Evolutionary conservation across 2,329 filamentous ascomycete genomes (phyloP).

Genomic region (Amesomyces nigricolor): DNA sequence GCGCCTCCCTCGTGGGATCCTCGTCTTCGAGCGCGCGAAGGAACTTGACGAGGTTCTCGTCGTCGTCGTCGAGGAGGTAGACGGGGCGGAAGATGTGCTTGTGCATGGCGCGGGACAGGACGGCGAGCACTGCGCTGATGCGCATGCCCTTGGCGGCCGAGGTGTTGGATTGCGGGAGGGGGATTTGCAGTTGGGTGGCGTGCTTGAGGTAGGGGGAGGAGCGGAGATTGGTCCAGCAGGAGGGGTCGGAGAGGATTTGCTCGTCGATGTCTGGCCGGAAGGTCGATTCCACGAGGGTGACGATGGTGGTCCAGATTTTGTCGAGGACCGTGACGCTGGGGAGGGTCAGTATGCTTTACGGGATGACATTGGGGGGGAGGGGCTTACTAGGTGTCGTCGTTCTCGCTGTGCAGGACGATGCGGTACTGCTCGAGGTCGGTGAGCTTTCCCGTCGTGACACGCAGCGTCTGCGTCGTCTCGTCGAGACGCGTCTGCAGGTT

Average conservation of each 20-base stretch:
- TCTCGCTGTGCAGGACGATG: conserved; percentile 26
- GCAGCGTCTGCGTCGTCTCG: conserved; percentile 24
- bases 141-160: conserved; percentile 35
- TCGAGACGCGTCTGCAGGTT: conserved; percentile 25
- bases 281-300: conserved; percentile 30
- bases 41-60: conserved; percentile 28
- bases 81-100: conserved; percentile 33
- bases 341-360: neutral
- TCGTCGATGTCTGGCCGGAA: conserved; percentile 33
- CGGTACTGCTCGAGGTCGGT: conserved; percentile 30
- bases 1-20: conserved; percentile 29
- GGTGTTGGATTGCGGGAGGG: conserved; percentile 33
- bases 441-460: conserved; percentile 24
- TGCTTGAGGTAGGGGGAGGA: conserved; percentile 31
- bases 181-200: conserved; percentile 31
- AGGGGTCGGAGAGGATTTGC: conserved; percentile 28
- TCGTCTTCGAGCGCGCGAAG: conserved; percentile 30
- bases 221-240: conserved; percentile 33
- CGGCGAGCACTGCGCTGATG: conserved; percentile 31
- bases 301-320: conserved; percentile 33
- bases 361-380: neutral
- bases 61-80: conserved; percentile 32
- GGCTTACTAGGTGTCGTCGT: conserved; percentile 31
- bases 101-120: conserved; percentile 32
- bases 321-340: conserved; percentile 30